Conservation (phyloP, 139 green algal species). For the Edaphochlamys debaryana region DNA sequence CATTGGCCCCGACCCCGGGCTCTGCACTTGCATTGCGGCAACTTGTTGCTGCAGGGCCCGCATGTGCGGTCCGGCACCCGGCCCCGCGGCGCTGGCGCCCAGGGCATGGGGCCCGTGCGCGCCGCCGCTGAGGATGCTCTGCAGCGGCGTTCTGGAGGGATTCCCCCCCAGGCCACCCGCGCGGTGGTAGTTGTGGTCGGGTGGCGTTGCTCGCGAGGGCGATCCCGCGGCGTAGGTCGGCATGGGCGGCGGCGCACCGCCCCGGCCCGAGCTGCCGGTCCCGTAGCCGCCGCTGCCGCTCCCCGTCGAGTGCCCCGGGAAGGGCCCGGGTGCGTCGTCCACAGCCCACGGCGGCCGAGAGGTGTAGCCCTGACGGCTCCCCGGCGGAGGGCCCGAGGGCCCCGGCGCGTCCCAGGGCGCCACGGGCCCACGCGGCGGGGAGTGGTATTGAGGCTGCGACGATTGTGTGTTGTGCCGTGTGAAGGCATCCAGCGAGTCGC, state of each 20-base stretch:
- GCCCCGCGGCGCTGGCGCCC: background rate
- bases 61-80: background rate
- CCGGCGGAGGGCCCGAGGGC: background rate
- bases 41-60: slow-evolving; percentile 27
- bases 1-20: no score
- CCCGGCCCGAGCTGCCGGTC: background rate
- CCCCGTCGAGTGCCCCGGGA: no score
- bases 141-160: background rate
- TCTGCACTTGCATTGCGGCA: background rate
- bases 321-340: no score
- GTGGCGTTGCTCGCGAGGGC: no score
- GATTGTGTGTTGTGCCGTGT: no score
- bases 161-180: no score
- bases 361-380: slow-evolving; percentile 9
- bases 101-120: background rate
- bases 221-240: no score
- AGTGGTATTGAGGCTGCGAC: background rate
- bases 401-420: background rate
- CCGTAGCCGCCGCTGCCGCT: no score
- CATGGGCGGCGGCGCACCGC: background rate
- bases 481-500: slow-evolving; percentile 22
- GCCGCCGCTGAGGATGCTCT: background rate
- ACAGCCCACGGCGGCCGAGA: slow-evolving; percentile 27
- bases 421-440: background rate
- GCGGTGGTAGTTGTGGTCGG: no score